phyloP scores from a whole-genome alignment of 768 basidiomycete species.

The Coprinopsis cinerea region DNA sequence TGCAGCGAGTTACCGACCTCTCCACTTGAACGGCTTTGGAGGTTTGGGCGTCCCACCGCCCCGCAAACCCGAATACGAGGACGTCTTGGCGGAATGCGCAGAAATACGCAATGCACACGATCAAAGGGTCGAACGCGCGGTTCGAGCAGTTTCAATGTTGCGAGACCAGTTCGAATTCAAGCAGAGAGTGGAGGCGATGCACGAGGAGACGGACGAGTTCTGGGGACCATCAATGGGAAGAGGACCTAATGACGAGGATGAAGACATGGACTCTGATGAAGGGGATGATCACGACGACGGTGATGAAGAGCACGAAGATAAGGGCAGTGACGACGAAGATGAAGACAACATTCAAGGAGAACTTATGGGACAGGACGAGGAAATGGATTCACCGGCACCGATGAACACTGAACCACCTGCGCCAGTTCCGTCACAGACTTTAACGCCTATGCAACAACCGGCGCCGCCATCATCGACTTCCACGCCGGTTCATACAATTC shows the following conservation, averaged over 20 bases:
- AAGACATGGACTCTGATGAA: conserved; percentile 20
- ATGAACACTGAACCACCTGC: not conserved
- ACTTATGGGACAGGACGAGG: not conserved
- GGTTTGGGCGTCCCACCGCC: conserved; percentile 13
- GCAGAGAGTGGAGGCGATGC: conserved; percentile 71
- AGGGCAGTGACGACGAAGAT: conserved; percentile 16
- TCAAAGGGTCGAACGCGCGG: conserved; percentile 66
- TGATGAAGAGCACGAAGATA: conserved; percentile 19
- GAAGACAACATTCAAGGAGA: conserved; percentile 1
- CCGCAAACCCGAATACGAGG: conserved; percentile 49
- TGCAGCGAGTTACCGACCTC: not conserved
- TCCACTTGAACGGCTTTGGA: conserved; percentile 10
- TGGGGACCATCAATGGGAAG: conserved; percentile 19
- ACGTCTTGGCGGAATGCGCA: conserved; percentile 60
- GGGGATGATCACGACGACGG: conserved; percentile 23
- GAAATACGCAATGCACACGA: conserved; percentile 70
- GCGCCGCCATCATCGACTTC: not conserved
- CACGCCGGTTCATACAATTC: not conserved
- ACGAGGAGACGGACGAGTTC: conserved; percentile 74
- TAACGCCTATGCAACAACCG: not conserved
- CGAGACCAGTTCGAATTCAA: conserved; percentile 81
- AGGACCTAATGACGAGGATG: conserved; percentile 21
- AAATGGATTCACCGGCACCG: not conserved
- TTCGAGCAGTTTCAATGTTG: conserved; percentile 73
- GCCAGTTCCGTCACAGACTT: not conserved